A percentile compares a stretch with the other conserved stretches of the same genome.
Evolutionary conservation across 345 rosid genomes (phyloP).

Genomic region (Linum trigynum): DNA sequence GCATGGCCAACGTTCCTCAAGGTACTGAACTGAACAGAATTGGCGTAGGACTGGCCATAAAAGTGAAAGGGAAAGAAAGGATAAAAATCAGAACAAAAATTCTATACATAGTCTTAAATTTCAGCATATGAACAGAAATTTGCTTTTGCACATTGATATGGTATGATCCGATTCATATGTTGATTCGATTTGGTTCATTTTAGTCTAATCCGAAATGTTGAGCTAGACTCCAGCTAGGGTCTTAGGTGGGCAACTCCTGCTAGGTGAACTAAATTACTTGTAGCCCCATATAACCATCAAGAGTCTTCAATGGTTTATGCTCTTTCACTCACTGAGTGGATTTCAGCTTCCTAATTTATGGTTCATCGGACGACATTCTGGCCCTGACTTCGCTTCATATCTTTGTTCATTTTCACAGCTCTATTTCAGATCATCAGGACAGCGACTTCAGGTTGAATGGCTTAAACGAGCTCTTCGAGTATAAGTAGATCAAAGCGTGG

Average conservation of each 20-base stretch:
- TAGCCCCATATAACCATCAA: no score
- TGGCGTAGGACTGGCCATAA: no score
- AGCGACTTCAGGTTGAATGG: conserved; percentile 20
- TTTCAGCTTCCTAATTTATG: not conserved
- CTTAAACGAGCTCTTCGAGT: conserved; percentile 1
- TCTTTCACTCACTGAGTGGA: not conserved
- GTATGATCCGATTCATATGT: no score
- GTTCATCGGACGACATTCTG: not conserved
- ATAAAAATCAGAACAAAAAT: no score
- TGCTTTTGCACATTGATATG: no score
- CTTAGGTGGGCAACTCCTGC: not conserved
- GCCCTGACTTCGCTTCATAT: not conserved
- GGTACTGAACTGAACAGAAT: no score
- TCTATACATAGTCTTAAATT: no score
- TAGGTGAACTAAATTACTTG: not conserved
- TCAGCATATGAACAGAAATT: no score
- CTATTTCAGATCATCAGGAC: conserved; percentile 34
- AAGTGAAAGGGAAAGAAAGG: no score
- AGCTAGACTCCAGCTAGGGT: no score
- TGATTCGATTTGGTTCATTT: no score
- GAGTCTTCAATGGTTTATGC: not conserved
- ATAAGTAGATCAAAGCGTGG: not conserved
- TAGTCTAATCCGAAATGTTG: no score
- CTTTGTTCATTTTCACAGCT: conserved; percentile 18
- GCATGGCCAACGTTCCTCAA: not conserved